phyloP scores from a whole-genome alignment of 805 yeast species.

The Nakazawaea holstii region DNA sequence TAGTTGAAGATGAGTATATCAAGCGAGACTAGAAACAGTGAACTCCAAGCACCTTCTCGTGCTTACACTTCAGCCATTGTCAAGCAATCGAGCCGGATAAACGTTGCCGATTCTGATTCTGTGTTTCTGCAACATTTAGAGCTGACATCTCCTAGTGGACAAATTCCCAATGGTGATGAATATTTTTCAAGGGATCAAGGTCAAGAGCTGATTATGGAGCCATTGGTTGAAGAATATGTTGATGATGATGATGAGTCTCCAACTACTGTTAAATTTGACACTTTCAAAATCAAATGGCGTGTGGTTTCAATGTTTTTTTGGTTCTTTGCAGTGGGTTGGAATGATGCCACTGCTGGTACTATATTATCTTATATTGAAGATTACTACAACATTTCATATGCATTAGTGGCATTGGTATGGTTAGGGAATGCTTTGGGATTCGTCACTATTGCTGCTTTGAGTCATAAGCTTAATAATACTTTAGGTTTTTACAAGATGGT shows the following conservation, averaged over 20 bases:
- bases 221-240: background rate
- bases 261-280: constrained; percentile 19
- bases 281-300: constrained; percentile 37
- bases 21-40: background rate
- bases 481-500: constrained; percentile 36
- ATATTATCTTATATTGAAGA: constrained; percentile 47
- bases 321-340: constrained; percentile 36
- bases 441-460: constrained; percentile 40
- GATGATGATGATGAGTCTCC: background rate
- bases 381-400: constrained; percentile 41
- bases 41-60: background rate
- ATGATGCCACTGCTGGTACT: constrained; percentile 58
- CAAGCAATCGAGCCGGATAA: background rate
- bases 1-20: background rate
- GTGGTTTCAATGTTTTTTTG: constrained; percentile 34
- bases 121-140: too few relatives aligned
- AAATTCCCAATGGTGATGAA: too few relatives aligned
- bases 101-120: too few relatives aligned
- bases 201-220: background rate
- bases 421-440: constrained; percentile 51
- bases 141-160: too few relatives aligned
- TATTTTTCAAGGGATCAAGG: background rate
- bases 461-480: constrained; percentile 35
- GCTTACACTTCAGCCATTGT: background rate
- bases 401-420: constrained; percentile 54